Conservation (phyloP, 768 basidiomycete genomes). For the Xerocomellus chrysenteron region DNA sequence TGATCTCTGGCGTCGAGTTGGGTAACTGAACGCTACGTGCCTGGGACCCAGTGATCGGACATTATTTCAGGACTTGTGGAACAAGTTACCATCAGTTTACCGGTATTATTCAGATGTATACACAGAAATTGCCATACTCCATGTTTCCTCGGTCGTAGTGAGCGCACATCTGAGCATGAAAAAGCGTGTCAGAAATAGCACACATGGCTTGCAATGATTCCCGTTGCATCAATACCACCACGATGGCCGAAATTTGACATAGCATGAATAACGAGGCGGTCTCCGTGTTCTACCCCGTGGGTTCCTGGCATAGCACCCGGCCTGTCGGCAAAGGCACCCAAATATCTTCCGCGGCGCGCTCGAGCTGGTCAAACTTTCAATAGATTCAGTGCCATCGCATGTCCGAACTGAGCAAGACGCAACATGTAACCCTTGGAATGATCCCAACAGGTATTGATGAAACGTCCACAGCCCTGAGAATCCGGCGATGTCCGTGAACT, state of each 20-base stretch:
- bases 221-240: too few relatives aligned
- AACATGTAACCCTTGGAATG: not conserved
- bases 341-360: not conserved
- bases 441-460: not conserved
- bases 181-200: not conserved
- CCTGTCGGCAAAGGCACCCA: not conserved
- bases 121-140: too few relatives aligned
- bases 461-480: slow-evolving; percentile 9
- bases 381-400: not conserved
- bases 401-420: not conserved
- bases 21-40: not conserved
- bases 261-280: not conserved
- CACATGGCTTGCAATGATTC: not conserved
- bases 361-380: not conserved
- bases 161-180: too few relatives aligned
- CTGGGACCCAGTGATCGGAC: not conserved
- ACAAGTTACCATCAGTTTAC: not conserved
- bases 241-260: not conserved
- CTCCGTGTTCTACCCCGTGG: not conserved
- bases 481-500: not conserved
- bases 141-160: too few relatives aligned
- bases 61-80: not conserved
- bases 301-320: not conserved
- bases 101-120: not conserved
- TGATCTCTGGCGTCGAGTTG: not conserved